Evolutionary conservation across 495 filamentous ascomycete genomes (phyloP).

Genomic region (Acidiella bohemica): DNA sequence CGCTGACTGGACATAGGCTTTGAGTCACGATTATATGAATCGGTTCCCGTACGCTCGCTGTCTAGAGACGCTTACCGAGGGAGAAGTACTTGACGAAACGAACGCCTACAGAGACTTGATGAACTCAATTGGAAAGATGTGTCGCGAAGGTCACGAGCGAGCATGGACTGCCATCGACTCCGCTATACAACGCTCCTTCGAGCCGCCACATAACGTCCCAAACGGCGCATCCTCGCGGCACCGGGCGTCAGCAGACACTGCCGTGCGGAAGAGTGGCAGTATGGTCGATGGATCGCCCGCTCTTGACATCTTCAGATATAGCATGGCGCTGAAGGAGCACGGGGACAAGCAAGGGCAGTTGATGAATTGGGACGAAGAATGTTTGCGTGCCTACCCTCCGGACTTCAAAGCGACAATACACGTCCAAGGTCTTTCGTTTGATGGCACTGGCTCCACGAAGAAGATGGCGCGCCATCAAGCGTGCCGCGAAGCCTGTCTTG

Average conservation of each 20-base stretch:
- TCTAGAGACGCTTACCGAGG: not conserved
- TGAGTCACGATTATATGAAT: not conserved
- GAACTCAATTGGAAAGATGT: not conserved
- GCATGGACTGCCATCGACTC: not conserved
- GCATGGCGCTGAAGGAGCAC: not conserved
- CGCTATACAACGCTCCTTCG: too few species aligned
- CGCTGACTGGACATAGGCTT: too few species aligned
- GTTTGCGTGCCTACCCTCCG: not conserved
- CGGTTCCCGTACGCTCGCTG: not conserved
- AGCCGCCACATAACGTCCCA: too few species aligned
- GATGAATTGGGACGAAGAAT: not conserved
- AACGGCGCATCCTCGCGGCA: too few species aligned
- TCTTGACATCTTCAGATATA: not conserved
- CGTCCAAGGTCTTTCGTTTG: not conserved
- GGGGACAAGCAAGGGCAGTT: not conserved
- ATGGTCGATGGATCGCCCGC: too few species aligned
- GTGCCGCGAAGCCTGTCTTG: not conserved
- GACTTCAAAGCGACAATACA: not conserved
- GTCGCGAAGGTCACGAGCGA: not conserved
- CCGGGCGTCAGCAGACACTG: too few species aligned
- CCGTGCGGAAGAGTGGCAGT: too few species aligned
- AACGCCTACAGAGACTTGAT: not conserved
- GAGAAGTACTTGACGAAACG: too few species aligned
- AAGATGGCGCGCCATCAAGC: not conserved
- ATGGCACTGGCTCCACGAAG: not conserved